phyloP scores from a whole-genome alignment of 2,329 filamentous ascomycete species.

The Ophiocordyceps polyrhachis-furcata region DNA sequence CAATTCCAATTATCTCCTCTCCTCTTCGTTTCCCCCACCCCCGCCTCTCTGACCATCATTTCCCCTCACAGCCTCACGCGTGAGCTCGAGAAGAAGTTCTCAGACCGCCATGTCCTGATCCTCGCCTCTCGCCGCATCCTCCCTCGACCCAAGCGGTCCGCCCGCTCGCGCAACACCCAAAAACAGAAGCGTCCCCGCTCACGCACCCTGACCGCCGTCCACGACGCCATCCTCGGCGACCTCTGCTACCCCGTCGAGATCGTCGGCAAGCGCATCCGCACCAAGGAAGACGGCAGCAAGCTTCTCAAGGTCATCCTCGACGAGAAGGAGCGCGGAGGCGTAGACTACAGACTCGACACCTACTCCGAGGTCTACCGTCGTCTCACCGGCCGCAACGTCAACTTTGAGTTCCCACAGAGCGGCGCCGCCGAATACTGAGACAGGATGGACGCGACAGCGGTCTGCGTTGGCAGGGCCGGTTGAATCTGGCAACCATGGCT shows the following conservation, averaged over 20 bases:
- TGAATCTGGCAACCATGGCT: slow-evolving; percentile 6
- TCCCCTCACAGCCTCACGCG: slow-evolving; percentile 63
- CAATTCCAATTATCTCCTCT: background rate
- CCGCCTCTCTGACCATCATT: background rate
- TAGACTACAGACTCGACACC: slow-evolving; percentile 98
- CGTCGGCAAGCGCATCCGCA: slow-evolving; percentile 95
- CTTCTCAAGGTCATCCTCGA: slow-evolving; percentile 96
- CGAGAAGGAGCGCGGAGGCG: slow-evolving; percentile 99
- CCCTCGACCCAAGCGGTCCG: slow-evolving; percentile 94
- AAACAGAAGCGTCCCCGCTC: slow-evolving; percentile 98
- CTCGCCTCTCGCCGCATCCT: slow-evolving; percentile 97
- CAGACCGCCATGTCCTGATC: slow-evolving; percentile 98
- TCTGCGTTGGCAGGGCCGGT: background rate
- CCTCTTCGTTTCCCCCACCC: too few species aligned
- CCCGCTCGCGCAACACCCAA: slow-evolving; percentile 86
- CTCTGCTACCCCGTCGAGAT: slow-evolving; percentile 99
- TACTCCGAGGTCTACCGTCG: slow-evolving; percentile 99
- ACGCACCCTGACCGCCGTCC: slow-evolving; percentile 93
- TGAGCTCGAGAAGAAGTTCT: slow-evolving; percentile 99
- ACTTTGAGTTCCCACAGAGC: slow-evolving; percentile 95
- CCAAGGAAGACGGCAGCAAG: slow-evolving; percentile 98
- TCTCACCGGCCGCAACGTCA: slow-evolving; percentile 87
- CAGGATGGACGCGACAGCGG: background rate
- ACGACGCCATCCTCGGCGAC: slow-evolving; percentile 95
- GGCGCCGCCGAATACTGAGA: slow-evolving; percentile 65